Evolutionary conservation across 257 asterid genomes (phyloP).

Genomic region (Solanum gandarillasii): DNA sequence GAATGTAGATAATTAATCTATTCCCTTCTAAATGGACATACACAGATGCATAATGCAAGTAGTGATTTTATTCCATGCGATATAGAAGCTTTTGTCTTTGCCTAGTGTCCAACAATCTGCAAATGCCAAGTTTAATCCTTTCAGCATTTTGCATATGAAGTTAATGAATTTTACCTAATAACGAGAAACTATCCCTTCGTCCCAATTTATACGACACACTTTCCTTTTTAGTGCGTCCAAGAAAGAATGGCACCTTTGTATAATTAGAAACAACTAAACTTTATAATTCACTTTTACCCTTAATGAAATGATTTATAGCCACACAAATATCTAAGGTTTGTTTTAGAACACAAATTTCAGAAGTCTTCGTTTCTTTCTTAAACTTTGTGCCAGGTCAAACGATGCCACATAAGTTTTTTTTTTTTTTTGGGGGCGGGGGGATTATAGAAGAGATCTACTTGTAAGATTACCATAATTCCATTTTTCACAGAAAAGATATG

Average conservation of each 20-base stretch:
- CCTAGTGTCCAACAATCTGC: background rate
- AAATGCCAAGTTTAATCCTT: background rate
- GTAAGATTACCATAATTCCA: background rate
- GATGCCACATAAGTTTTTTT: background rate
- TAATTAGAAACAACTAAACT: background rate
- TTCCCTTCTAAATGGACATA: background rate
- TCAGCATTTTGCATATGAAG: background rate
- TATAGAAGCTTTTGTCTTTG: background rate
- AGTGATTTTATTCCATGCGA: background rate
- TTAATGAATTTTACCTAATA: background rate
- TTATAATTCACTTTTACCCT: background rate
- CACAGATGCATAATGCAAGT: background rate
- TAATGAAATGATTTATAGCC: background rate
- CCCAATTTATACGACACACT: background rate
- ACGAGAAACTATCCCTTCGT: background rate
- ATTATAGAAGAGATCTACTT: background rate
- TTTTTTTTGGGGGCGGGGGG: background rate
- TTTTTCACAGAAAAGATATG: background rate
- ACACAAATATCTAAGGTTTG: background rate
- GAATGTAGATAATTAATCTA: background rate
- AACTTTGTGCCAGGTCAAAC: background rate
- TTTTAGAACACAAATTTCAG: background rate
- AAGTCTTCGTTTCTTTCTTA: background rate
- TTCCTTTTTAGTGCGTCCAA: background rate
- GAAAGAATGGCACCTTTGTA: background rate